phyloP scores from a whole-genome alignment of 306 rosid genomes.

The Medicago arabica region DNA sequence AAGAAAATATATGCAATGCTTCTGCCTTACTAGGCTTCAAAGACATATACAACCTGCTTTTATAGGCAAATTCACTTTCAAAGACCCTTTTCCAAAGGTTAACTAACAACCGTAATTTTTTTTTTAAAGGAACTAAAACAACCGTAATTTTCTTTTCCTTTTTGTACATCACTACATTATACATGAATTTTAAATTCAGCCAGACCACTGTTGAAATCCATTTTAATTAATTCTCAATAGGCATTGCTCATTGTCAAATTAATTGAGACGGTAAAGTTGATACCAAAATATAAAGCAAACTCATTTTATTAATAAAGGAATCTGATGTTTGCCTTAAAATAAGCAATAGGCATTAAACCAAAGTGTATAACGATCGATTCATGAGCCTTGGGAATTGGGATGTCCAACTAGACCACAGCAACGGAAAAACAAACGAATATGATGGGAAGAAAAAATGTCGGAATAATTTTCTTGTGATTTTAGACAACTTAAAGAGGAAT shows the following conservation, averaged over 20 bases:
- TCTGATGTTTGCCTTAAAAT: background rate
- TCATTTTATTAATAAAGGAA: background rate
- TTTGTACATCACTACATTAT: background rate
- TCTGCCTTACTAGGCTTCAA: too few species aligned
- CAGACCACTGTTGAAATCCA: background rate
- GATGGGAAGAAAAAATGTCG: too few species aligned
- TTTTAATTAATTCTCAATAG: background rate
- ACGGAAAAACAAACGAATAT: too few species aligned
- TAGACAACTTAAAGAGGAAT: too few species aligned
- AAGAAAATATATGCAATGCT: too few species aligned
- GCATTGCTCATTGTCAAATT: background rate
- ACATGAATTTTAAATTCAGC: background rate
- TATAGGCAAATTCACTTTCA: too few species aligned
- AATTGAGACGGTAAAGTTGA: background rate
- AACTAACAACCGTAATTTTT: too few species aligned
- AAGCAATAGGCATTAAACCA: background rate
- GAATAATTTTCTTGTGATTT: too few species aligned
- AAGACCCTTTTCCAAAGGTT: too few species aligned
- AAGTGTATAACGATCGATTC: background rate
- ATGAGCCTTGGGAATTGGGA: background rate
- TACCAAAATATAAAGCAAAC: background rate
- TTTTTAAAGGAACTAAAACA: too few species aligned
- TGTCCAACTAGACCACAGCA: constrained; percentile 1
- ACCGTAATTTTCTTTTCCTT: background rate
- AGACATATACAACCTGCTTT: too few species aligned